Conservation (phyloP, 805 yeast genomes). For the Schwanniomyces sp. region DNA sequence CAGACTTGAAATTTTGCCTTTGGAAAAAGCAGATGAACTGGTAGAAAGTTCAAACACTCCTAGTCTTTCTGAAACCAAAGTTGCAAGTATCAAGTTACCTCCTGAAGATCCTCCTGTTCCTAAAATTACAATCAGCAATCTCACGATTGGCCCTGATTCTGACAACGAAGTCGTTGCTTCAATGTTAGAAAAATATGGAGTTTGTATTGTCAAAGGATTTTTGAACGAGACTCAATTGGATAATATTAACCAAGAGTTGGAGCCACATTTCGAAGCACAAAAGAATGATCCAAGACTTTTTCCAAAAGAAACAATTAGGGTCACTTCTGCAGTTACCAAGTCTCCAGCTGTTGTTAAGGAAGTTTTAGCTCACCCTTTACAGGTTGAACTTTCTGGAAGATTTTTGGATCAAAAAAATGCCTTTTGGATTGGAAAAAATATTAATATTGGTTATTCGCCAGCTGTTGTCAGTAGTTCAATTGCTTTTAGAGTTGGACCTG, state of each 20-base stretch:
- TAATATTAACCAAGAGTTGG: conserved; percentile 1
- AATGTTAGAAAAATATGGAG: conserved; percentile 6
- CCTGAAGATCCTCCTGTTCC: background rate
- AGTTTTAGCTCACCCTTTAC: conserved; percentile 13
- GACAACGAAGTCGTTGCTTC: background rate
- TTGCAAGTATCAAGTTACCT: background rate
- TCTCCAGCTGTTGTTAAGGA: conserved; percentile 2
- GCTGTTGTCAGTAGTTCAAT: conserved; percentile 22
- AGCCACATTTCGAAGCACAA: conserved; percentile 4
- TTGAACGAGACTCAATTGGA: background rate
- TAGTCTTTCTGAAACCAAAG: background rate
- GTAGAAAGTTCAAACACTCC: background rate
- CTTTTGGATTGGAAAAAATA: conserved; percentile 18
- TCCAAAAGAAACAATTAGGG: conserved; percentile 17
- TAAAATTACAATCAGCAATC: background rate
- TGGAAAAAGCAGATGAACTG: background rate
- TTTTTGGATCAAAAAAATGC: conserved; percentile 15
- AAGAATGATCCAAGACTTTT: conserved; percentile 6
- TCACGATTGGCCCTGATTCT: background rate
- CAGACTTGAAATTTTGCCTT: background rate
- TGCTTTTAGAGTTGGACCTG: conserved; percentile 23
- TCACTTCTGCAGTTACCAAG: conserved; percentile 6
- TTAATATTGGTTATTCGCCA: conserved; percentile 15
- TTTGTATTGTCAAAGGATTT: conserved; percentile 4
- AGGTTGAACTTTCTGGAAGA: conserved; percentile 13